Conservation (phyloP, 2,329 filamentous ascomycete species). For the Alternaria incomplexa region DNA sequence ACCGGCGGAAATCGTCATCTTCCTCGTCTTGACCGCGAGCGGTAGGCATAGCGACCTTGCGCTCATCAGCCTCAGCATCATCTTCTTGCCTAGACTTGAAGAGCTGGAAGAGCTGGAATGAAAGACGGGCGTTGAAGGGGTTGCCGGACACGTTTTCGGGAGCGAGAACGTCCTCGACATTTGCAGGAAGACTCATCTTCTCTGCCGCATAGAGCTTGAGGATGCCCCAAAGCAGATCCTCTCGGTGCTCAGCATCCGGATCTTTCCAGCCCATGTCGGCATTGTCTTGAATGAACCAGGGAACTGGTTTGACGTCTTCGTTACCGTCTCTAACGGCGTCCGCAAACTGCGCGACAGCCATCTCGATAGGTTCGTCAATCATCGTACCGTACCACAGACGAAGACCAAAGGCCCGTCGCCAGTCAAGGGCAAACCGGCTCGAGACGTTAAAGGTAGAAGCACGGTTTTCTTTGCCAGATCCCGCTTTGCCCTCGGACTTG, state of each 20-base stretch:
- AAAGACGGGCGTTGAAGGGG: conserved; percentile 75
- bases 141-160: conserved; percentile 79
- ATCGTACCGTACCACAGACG: conserved; percentile 86
- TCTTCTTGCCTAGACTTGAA: conserved; percentile 46
- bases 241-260: conserved; percentile 62
- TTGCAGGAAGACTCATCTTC: conserved; percentile 49
- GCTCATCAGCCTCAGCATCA: conserved; percentile 28
- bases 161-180: conserved; percentile 72
- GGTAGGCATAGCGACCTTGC: conserved; percentile 41
- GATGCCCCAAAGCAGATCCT: conserved; percentile 87
- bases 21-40: conserved; percentile 24
- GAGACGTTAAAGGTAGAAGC: conserved; percentile 81
- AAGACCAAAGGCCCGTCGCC: conserved; percentile 91
- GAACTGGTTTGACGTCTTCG: conserved; percentile 72
- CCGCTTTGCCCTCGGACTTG: conserved; percentile 77
- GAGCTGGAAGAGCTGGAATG: conserved; percentile 80
- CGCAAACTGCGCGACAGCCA: conserved; percentile 75
- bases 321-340: conserved; percentile 73
- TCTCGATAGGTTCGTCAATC: conserved; percentile 70
- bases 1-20: conserved; percentile 20
- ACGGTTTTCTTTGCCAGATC: conserved; percentile 77
- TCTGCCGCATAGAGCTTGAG: conserved; percentile 78
- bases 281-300: conserved; percentile 71
- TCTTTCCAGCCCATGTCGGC: conserved; percentile 67
- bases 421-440: conserved; percentile 83